A percentile compares a stretch with the other conserved stretches of the same genome.
Evolutionary conservation across 164 flowering plant species (phyloP).

Genomic region (Stephania japonica): DNA sequence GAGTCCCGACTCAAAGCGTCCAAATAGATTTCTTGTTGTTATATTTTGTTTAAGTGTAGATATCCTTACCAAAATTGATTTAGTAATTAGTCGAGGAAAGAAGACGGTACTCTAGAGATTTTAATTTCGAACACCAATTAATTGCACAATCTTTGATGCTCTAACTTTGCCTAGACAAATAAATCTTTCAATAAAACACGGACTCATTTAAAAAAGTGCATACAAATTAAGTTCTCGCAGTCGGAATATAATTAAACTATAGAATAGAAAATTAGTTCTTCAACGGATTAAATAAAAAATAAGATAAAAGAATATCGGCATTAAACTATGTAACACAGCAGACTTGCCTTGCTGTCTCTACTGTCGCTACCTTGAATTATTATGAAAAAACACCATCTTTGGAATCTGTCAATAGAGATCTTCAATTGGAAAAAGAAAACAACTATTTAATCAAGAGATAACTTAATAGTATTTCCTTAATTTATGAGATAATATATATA

Average conservation of each 20-base stretch:
- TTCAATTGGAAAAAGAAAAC: not conserved
- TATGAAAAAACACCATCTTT: not conserved
- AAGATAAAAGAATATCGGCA: not conserved
- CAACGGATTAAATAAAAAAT: not conserved
- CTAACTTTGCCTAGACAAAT: not conserved
- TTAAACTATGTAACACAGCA: not conserved
- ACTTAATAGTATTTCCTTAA: not conserved
- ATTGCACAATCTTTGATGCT: not conserved
- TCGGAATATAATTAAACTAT: not conserved
- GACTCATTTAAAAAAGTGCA: not conserved
- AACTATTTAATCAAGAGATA: not conserved
- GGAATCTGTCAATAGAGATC: not conserved
- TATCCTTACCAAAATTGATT: too few species aligned
- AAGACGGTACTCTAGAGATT: too few species aligned
- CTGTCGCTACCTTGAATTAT: not conserved
- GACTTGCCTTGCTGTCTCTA: not conserved
- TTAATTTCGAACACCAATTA: too few species aligned
- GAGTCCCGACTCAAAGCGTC: too few species aligned
- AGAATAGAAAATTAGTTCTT: too few species aligned
- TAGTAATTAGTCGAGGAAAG: too few species aligned
- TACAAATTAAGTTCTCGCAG: not conserved
- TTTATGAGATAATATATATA: not conserved
- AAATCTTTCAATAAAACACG: not conserved
- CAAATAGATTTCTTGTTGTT: too few species aligned
- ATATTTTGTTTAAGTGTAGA: too few species aligned